Conservation (phyloP, 2,329 filamentous ascomycete species). For the Pezicula carpinea region DNA sequence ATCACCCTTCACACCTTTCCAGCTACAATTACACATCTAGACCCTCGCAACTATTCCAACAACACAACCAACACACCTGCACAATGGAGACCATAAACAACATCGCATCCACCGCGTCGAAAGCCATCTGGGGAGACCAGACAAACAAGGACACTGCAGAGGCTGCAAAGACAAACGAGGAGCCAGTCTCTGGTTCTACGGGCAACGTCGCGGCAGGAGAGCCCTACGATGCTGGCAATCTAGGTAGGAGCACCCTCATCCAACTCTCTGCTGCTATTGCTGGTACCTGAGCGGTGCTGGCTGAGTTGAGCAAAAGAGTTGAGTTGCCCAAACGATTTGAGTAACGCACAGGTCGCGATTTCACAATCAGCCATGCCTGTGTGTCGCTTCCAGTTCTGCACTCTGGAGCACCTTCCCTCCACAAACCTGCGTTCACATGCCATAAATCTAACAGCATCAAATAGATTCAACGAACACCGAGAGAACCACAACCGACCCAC, state of each 20-base stretch:
- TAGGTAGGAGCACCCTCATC: conserved; percentile 39
- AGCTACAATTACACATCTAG: too few relatives aligned
- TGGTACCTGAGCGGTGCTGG: neutral
- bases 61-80: neutral
- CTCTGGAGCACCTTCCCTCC: too few relatives aligned
- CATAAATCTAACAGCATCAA: neutral
- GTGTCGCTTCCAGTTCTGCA: too few relatives aligned
- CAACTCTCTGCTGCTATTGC: neutral
- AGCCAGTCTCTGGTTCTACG: conserved; percentile 67
- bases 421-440: too few relatives aligned
- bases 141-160: neutral
- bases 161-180: conserved; percentile 30
- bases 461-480: neutral
- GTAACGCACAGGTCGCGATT: too few relatives aligned
- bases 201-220: conserved; percentile 65
- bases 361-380: too few relatives aligned
- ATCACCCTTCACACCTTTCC: too few relatives aligned
- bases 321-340: too few relatives aligned
- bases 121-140: conserved; percentile 37
- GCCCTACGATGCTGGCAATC: conserved; percentile 77
- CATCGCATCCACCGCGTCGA: conserved; percentile 40
- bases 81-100: conserved; percentile 62
- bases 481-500: neutral
- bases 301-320: too few relatives aligned
- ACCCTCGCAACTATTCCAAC: too few relatives aligned